These are phyloP conservation scores for Fomitopsis serialis DNA, from an alignment of 768 basidiomycete genomes.

Conservation along the genomic window DNA sequence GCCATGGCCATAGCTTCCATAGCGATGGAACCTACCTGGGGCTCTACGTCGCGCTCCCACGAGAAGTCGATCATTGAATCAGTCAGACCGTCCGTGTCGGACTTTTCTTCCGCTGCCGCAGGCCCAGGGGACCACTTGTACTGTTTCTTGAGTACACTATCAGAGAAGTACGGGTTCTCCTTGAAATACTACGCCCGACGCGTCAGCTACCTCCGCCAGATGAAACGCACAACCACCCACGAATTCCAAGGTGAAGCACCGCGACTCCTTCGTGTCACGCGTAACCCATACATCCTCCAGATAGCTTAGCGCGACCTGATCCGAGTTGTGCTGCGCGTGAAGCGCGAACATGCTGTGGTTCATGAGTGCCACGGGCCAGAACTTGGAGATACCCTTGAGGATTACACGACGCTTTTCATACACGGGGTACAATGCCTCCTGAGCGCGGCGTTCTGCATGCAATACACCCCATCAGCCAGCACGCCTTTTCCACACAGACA, in stretches of 20 bases:
- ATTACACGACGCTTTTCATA: conserved; percentile 69
- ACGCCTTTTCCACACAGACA: conserved; percentile 3
- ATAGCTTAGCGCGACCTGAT: conserved; percentile 78
- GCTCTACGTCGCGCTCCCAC: conserved; percentile 69
- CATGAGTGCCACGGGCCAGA: conserved; percentile 85
- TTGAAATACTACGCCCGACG: conserved; percentile 60
- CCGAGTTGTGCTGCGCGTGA: conserved; percentile 66
- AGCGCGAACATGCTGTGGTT: conserved; percentile 60
- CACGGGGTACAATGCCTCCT: conserved; percentile 50
- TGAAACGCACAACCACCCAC: conserved; percentile 44
- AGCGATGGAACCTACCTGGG: conserved; percentile 43
- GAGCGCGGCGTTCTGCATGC: conserved; percentile 56
- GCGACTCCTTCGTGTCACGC: conserved; percentile 65
- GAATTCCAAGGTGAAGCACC: conserved; percentile 85
- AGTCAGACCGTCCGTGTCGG: conserved; percentile 73
- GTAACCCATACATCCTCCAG: conserved; percentile 83
- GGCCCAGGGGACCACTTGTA: conserved; percentile 64
- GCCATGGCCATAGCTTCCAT: background rate
- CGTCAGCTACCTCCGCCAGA: background rate
- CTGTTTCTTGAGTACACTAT: conserved; percentile 75
- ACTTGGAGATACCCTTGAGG: conserved; percentile 63
- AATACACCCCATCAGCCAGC: conserved; percentile 1
- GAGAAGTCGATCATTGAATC: conserved; percentile 75
- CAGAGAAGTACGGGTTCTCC: conserved; percentile 78
- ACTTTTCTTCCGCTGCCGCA: conserved; percentile 45